Percentiles rank a stretch among this genome's conserved stretches.
phyloP scores from a whole-genome alignment of 106 monocot species.

The Vanilla planifolia region DNA sequence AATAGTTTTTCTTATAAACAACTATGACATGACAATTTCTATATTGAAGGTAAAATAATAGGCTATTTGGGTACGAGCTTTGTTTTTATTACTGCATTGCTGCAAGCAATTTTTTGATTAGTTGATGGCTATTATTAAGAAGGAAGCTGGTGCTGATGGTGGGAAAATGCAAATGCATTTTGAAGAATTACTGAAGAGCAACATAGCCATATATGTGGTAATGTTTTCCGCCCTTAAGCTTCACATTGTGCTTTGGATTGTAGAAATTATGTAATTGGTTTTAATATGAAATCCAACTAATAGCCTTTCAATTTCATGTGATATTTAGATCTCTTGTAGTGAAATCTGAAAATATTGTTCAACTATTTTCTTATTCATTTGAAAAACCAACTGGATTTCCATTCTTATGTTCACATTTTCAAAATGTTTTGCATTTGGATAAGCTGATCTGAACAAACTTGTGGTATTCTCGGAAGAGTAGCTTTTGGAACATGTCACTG shows the following conservation, averaged over 20 bases:
- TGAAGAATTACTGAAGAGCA: constrained; percentile 91
- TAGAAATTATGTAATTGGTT: too few relatives aligned
- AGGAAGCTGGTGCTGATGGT: constrained; percentile 95
- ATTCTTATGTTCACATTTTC: not conserved
- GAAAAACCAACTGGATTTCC: not conserved
- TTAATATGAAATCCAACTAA: too few relatives aligned
- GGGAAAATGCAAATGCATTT: constrained; percentile 86
- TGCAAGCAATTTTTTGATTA: not conserved
- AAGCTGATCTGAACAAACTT: not conserved
- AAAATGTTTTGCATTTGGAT: too few relatives aligned
- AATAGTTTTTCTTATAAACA: constrained; percentile 94
- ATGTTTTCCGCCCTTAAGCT: not conserved
- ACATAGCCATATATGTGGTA: constrained; percentile 94
- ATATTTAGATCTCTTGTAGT: too few relatives aligned
- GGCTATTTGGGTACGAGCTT: not conserved
- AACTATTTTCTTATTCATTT: not conserved
- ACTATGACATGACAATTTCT: constrained; percentile 96
- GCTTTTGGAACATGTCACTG: constrained; percentile 82
- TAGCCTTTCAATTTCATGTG: too few relatives aligned
- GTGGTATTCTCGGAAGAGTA: constrained; percentile 66
- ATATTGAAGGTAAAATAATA: constrained; percentile 64
- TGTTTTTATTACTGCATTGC: not conserved
- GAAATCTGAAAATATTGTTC: too few relatives aligned
- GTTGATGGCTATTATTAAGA: constrained; percentile 6
- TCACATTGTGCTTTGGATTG: too few relatives aligned